phyloP scores from a whole-genome alignment of 345 rosid genomes.

The Rubroshorea leprosula region DNA sequence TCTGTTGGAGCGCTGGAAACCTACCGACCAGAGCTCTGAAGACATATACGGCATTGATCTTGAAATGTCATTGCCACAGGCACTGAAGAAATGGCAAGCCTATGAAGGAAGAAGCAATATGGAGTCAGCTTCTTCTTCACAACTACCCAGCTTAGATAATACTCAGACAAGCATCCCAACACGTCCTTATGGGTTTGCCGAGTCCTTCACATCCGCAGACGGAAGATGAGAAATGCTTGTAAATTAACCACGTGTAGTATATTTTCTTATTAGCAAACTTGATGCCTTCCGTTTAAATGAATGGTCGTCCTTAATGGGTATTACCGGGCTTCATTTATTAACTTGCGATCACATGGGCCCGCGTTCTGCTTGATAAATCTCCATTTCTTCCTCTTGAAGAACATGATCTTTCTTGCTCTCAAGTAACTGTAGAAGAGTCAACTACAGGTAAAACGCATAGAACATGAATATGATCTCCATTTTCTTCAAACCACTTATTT shows the following conservation, averaged over 20 bases:
- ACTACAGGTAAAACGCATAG: too few species aligned
- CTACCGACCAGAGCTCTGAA: constrained; percentile 56
- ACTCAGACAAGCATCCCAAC: constrained; percentile 83
- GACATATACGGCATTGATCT: constrained; percentile 79
- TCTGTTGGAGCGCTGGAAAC: constrained; percentile 78
- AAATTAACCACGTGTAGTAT: neutral
- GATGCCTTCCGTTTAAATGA: too few species aligned
- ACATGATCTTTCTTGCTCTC: too few species aligned
- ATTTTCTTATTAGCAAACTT: neutral
- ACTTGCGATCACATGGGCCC: too few species aligned
- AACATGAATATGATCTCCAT: too few species aligned
- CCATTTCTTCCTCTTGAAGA: too few species aligned
- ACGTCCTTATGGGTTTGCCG: constrained; percentile 74
- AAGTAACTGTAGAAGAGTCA: too few species aligned
- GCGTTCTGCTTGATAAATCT: too few species aligned
- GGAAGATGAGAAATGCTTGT: constrained; percentile 50
- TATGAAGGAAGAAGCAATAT: constrained; percentile 58
- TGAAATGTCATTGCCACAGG: constrained; percentile 88
- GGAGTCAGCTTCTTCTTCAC: constrained; percentile 51
- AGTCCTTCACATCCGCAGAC: constrained; percentile 78
- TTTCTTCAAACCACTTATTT: too few species aligned
- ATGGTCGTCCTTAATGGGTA: too few species aligned
- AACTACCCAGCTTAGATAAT: constrained; percentile 61
- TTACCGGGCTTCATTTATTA: too few species aligned
- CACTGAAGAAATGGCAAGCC: constrained; percentile 88